These are phyloP conservation scores for Fomes fomentarius DNA, from an alignment of 1,284 basidiomycete genomes.

Conservation along the genomic window DNA sequence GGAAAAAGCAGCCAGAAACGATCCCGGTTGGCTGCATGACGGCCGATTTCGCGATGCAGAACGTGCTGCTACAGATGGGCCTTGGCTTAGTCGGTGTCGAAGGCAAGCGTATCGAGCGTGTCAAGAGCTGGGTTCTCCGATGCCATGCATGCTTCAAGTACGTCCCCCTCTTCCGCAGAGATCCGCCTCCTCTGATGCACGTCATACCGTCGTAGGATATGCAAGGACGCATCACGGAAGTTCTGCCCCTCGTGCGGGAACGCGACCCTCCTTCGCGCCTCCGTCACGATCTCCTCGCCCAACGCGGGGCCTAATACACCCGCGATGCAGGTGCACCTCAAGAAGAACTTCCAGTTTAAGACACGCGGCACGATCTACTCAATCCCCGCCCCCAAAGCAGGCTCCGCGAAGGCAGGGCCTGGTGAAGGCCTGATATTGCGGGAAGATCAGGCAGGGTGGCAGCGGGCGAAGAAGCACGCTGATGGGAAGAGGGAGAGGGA, in stretches of 20 bases:
- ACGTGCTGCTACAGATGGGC: constrained; percentile 95
- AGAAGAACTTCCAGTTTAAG: constrained; percentile 94
- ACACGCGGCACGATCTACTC: constrained; percentile 92
- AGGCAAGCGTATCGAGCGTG: constrained; percentile 87
- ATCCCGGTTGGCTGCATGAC: constrained; percentile 91
- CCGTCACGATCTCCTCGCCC: constrained; percentile 82
- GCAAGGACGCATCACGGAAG: constrained; percentile 93
- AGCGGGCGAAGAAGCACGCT: constrained; percentile 77
- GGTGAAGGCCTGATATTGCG: constrained; percentile 84
- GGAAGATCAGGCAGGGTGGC: constrained; percentile 89
- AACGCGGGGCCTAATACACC: constrained; percentile 59
- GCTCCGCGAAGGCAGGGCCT: constrained; percentile 82
- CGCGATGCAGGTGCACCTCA: constrained; percentile 85
- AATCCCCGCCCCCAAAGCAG: constrained; percentile 90
- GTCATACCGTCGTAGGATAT: constrained; percentile 63
- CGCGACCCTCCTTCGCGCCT: constrained; percentile 87
- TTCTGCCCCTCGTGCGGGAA: constrained; percentile 99
- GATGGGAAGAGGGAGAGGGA: constrained; percentile 78
- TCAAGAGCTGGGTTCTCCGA: constrained; percentile 95
- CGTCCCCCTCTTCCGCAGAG: constrained; percentile 37
- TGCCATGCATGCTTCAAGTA: constrained; percentile 99
- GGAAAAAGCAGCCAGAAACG: constrained; percentile 44
- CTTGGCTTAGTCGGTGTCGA: constrained; percentile 90
- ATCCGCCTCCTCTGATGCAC: neutral
- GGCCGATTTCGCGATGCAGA: constrained; percentile 99